Conservation (phyloP, 768 basidiomycete genomes). For the Lentinula sp. region DNA sequence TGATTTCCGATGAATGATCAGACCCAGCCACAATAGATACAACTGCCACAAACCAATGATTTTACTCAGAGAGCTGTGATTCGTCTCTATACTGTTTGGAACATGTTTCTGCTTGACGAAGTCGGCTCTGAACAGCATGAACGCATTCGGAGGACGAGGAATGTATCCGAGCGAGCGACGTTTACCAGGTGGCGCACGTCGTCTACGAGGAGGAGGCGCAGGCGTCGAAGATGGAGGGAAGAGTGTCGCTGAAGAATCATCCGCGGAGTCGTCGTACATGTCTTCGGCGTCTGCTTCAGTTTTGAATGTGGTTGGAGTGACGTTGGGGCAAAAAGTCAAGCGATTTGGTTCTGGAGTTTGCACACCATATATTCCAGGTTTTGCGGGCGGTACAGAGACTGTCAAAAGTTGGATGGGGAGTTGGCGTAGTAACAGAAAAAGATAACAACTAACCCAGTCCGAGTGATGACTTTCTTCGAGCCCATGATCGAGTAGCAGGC, state of each 20-base stretch:
- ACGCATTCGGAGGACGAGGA: conserved; percentile 79
- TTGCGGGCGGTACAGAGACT: conserved; percentile 2
- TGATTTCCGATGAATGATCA: neutral
- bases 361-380: conserved; percentile 3
- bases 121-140: conserved; percentile 81
- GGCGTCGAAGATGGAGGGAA: conserved; percentile 48
- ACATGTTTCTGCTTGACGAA: conserved; percentile 79
- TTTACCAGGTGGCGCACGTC: conserved; percentile 55
- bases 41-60: conserved; percentile 50
- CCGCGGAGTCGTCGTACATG: conserved; percentile 20
- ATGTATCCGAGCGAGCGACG: conserved; percentile 59
- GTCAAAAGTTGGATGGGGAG: neutral
- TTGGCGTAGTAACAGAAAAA: neutral
- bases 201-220: conserved; percentile 30
- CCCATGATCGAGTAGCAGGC: conserved; percentile 3
- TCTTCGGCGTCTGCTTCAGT: conserved; percentile 21
- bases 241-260: conserved; percentile 20
- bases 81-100: conserved; percentile 71
- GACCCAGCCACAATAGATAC: conserved; percentile 11
- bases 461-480: conserved; percentile 2
- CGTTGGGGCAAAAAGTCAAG: conserved; percentile 57
- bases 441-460: neutral
- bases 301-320: conserved; percentile 48
- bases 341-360: neutral
- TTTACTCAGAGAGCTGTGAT: conserved; percentile 68